Percentiles rank a stretch among this genome's conserved stretches.
These are phyloP conservation scores for Jackrogersella multiformis DNA, from an alignment of 495 filamentous ascomycete species.

Conservation along the genomic window DNA sequence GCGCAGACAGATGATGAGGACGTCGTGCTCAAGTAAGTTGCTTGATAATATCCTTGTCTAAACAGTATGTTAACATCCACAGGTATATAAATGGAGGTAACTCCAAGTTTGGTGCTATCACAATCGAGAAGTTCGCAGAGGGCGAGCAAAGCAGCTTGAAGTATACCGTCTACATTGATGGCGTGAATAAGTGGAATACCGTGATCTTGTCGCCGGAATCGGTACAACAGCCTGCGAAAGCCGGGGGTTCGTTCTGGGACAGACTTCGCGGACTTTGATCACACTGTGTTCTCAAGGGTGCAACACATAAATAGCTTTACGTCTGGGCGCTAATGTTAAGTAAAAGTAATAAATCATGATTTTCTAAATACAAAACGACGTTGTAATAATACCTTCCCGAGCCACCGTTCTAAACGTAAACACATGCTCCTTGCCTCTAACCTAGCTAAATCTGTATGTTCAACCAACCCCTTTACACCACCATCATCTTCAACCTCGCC, in stretches of 20 bases:
- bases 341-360: slow-evolving; percentile 10
- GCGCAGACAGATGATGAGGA: slow-evolving; percentile 79
- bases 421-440: background rate
- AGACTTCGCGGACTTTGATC: slow-evolving; percentile 44
- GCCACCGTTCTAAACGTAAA: slow-evolving; percentile 4
- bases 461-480: too few species aligned
- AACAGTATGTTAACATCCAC: slow-evolving; percentile 12
- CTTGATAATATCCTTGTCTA: background rate
- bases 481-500: too few species aligned
- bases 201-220: slow-evolving; percentile 62
- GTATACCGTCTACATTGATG: slow-evolving; percentile 86
- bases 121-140: slow-evolving; percentile 72
- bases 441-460: too few species aligned
- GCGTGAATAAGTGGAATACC: slow-evolving; percentile 77
- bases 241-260: slow-evolving; percentile 53
- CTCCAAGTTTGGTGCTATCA: slow-evolving; percentile 89
- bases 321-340: background rate
- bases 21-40: slow-evolving; percentile 74
- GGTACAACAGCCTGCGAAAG: slow-evolving; percentile 20
- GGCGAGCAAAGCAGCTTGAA: slow-evolving; percentile 71
- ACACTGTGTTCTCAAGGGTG: background rate
- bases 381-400: background rate
- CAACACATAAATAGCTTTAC: slow-evolving; percentile 16
- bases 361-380: slow-evolving; percentile 6
- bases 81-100: slow-evolving; percentile 87